phyloP scores from a whole-genome alignment of 176 grass and related monocot species.

The Triticum aestivum region DNA sequence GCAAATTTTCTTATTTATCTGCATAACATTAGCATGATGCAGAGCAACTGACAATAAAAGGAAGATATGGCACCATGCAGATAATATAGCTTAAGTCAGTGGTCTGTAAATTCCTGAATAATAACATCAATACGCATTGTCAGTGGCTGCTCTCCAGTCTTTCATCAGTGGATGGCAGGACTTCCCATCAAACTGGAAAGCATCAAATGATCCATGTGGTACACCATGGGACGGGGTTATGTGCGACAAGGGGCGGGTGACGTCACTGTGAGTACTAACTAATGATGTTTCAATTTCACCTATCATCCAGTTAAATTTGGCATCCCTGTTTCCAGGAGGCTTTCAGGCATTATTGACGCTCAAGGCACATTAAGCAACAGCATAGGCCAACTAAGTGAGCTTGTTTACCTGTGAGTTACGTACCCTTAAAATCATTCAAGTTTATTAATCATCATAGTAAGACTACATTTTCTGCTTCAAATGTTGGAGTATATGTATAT shows the following conservation, averaged over 20 bases:
- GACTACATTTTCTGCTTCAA: not conserved
- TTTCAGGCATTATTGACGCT: slow-evolving; percentile 43
- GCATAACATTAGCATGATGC: not conserved
- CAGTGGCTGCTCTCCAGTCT: slow-evolving; percentile 44
- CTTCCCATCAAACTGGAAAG: slow-evolving; percentile 42
- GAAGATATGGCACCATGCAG: not conserved
- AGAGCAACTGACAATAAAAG: not conserved
- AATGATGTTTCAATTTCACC: not conserved
- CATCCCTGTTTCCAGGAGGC: slow-evolving; percentile 35
- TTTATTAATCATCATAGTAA: not conserved
- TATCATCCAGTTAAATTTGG: slow-evolving; percentile 8
- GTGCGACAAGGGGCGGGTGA: slow-evolving; percentile 31
- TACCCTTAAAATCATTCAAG: not conserved
- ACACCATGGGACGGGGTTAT: slow-evolving; percentile 39
- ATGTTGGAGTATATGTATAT: not conserved
- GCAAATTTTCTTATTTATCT: not conserved
- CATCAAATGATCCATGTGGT: slow-evolving; percentile 46
- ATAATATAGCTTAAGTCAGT: not conserved
- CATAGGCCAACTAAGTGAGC: slow-evolving; percentile 40
- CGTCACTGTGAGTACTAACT: slow-evolving; percentile 34
- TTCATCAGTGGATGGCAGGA: slow-evolving; percentile 41
- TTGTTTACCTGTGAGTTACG: slow-evolving; percentile 45
- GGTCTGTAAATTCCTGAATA: not conserved
- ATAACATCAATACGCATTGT: slow-evolving; percentile 26
- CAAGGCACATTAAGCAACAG: slow-evolving; percentile 40